phyloP scores from a whole-genome alignment of 805 yeast species.

The Metschnikowia colocasiae region DNA sequence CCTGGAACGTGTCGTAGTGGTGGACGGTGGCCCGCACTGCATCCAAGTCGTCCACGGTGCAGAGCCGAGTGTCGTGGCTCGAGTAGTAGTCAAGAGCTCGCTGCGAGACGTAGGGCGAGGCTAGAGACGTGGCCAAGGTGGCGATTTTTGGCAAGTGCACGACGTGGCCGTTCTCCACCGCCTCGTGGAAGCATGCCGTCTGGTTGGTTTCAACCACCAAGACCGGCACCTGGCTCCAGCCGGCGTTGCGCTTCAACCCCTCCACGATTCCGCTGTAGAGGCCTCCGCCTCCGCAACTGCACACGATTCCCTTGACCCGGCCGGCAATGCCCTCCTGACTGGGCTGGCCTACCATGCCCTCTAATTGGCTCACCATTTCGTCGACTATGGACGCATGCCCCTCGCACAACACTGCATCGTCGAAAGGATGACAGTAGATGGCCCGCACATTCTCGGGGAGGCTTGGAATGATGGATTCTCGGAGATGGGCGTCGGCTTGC shows the following conservation, averaged over 20 bases:
- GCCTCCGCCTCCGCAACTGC: slow-evolving; percentile 60
- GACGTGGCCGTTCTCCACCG: slow-evolving; percentile 44
- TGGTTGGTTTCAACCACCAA: slow-evolving; percentile 56
- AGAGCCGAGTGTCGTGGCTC: slow-evolving; percentile 14
- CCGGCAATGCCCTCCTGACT: too few relatives aligned
- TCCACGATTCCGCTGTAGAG: slow-evolving; percentile 48
- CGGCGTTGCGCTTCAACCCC: slow-evolving; percentile 32
- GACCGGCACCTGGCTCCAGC: slow-evolving; percentile 23
- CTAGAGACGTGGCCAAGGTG: slow-evolving; percentile 62
- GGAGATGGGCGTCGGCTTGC: slow-evolving; percentile 47
- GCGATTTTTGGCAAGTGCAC: slow-evolving; percentile 43
- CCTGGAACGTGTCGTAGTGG: slow-evolving; percentile 48
- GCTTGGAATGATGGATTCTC: slow-evolving; percentile 20
- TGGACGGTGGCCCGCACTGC: slow-evolving; percentile 53
- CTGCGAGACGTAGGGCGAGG: slow-evolving; percentile 55
- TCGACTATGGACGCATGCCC: slow-evolving; percentile 43
- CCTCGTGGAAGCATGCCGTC: slow-evolving; percentile 54
- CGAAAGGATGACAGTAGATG: slow-evolving; percentile 55
- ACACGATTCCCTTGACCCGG: slow-evolving; percentile 43
- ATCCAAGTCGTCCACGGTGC: slow-evolving; percentile 46
- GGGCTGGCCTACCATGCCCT: too few relatives aligned
- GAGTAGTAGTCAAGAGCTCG: slow-evolving; percentile 40
- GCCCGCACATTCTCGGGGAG: slow-evolving; percentile 22
- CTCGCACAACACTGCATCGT: slow-evolving; percentile 48
- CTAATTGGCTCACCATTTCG: slow-evolving; percentile 37